Evolutionary conservation across 2,329 filamentous ascomycete genomes (phyloP).

Genomic region (Nemania bipapillata): DNA sequence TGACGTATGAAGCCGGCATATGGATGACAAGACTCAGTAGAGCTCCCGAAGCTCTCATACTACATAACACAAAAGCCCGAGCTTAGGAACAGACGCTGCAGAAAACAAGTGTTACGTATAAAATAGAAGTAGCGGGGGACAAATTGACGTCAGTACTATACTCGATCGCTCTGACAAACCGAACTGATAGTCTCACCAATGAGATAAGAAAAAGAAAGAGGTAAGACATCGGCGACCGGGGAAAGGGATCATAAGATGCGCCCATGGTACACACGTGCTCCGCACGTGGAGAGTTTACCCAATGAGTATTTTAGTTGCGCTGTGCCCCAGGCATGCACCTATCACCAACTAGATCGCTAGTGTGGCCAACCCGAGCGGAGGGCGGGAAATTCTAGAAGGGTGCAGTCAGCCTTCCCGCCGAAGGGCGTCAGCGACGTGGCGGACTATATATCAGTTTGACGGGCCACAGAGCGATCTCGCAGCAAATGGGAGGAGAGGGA

Average conservation of each 20-base stretch:
- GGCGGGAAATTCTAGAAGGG: conserved; percentile 18
- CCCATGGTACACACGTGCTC: conserved; percentile 12
- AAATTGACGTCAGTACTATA: conserved; percentile 10
- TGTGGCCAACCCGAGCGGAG: conserved; percentile 9
- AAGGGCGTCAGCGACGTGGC: conserved; percentile 26
- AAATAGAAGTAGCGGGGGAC: background rate
- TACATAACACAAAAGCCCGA: background rate
- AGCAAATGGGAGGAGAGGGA: conserved; percentile 19
- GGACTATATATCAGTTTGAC: background rate
- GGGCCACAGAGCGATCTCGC: background rate
- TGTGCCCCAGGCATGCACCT: background rate
- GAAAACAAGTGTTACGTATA: background rate
- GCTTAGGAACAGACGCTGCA: background rate
- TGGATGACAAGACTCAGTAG: background rate
- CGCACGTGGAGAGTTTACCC: conserved; percentile 14
- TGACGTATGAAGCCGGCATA: too few relatives aligned
- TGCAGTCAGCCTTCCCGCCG: background rate
- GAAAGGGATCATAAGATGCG: conserved; percentile 6
- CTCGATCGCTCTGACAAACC: background rate
- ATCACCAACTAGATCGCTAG: background rate
- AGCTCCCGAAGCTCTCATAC: background rate
- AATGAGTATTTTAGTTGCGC: background rate
- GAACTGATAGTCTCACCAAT: background rate
- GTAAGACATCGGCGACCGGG: conserved; percentile 2
- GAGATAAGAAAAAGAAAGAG: conserved; percentile 1